Conservation (phyloP, 176 grass and related monocot species). For the Pontederia crassipes region DNA sequence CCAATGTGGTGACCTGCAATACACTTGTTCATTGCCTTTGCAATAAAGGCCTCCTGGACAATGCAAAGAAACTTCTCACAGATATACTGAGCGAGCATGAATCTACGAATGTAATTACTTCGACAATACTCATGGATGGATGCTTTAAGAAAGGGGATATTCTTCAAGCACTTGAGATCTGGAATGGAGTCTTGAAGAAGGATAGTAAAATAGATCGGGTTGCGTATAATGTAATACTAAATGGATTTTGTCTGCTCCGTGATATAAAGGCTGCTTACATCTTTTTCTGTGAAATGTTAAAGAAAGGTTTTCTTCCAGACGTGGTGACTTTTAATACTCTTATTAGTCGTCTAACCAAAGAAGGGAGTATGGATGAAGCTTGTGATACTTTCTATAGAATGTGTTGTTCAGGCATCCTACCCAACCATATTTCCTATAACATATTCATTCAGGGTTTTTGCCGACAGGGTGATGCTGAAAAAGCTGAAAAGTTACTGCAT, state of each 20-base stretch:
- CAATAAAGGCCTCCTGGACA: conserved; percentile 24
- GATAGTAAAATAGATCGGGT: conserved; percentile 23
- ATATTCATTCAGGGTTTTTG: conserved; percentile 37
- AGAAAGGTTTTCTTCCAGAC: conserved; percentile 38
- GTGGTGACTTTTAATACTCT: conserved; percentile 39
- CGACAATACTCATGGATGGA: conserved; percentile 40
- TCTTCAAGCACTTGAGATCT: conserved; percentile 24
- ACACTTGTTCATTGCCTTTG: conserved; percentile 34
- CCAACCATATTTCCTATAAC: conserved; percentile 32
- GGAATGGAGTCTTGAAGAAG: conserved; percentile 22
- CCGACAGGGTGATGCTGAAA: conserved; percentile 18
- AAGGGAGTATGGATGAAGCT: conserved; percentile 32
- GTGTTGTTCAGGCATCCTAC: conserved; percentile 25
- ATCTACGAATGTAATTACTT: conserved; percentile 29
- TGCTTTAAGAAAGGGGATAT: conserved; percentile 27
- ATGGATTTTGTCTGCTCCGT: conserved; percentile 27
- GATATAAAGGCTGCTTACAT: conserved; percentile 27
- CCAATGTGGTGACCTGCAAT: conserved; percentile 41
- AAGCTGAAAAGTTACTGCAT: conserved; percentile 24
- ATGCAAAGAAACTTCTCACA: conserved; percentile 30
- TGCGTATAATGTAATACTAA: conserved; percentile 43
- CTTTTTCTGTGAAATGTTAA: conserved; percentile 35
- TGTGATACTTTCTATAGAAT: conserved; percentile 30
- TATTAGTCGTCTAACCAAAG: conserved; percentile 32
- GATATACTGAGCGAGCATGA: conserved; percentile 30